Percentiles rank a stretch among this genome's conserved stretches.
Conservation (phyloP, 306 rosid species). For the Abrus pulchellus region DNA sequence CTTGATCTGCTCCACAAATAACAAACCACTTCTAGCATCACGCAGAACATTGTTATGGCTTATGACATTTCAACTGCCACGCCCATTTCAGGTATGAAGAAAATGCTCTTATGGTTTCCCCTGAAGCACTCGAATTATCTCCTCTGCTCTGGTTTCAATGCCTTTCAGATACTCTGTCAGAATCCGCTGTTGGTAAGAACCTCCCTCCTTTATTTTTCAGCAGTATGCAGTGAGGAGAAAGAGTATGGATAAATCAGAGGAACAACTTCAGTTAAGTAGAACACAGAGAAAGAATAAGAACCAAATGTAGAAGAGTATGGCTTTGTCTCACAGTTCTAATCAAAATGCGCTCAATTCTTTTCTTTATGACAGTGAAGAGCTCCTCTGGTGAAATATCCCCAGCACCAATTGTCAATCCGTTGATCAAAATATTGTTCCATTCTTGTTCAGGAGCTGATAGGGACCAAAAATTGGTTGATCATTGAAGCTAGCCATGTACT, state of each 20-base stretch:
- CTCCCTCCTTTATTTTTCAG: conserved; percentile 76
- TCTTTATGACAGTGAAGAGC: conserved; percentile 72
- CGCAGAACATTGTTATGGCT: conserved; percentile 43
- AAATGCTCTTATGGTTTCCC: conserved; percentile 58
- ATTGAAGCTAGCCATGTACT: conserved; percentile 22
- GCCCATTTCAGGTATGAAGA: conserved; percentile 28
- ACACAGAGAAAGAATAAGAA: conserved; percentile 8
- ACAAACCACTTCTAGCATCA: conserved; percentile 33
- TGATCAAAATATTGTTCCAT: conserved; percentile 80
- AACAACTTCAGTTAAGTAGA: conserved; percentile 36
- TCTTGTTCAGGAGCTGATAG: conserved; percentile 88
- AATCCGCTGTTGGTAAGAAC: conserved; percentile 89
- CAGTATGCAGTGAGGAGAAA: conserved; percentile 15
- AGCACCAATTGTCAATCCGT: conserved; percentile 78
- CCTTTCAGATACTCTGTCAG: conserved; percentile 85
- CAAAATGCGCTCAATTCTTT: conserved; percentile 86
- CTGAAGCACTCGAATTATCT: conserved; percentile 73
- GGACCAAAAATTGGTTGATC: conserved; percentile 19
- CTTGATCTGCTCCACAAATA: conserved; percentile 33
- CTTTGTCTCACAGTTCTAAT: conserved; percentile 82
- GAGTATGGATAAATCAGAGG: conserved; percentile 36
- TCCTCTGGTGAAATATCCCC: conserved; percentile 80
- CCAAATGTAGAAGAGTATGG: conserved; percentile 7
- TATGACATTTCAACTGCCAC: conserved; percentile 23
- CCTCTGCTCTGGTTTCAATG: conserved; percentile 77